Evolutionary conservation across 768 basidiomycete species (phyloP).

Genomic region (Suillus spraguei): DNA sequence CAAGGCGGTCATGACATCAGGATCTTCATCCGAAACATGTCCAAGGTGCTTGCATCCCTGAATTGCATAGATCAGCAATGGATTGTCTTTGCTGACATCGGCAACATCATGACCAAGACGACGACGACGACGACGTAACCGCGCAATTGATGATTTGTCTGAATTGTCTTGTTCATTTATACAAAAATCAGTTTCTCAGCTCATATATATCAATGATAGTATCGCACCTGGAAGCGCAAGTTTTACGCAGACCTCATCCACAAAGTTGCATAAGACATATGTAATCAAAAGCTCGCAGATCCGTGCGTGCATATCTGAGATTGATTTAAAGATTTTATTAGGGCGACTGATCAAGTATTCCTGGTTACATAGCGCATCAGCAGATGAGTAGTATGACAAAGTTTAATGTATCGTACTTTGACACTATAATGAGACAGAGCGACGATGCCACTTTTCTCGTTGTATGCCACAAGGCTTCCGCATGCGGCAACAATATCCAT

Average conservation of each 20-base stretch:
- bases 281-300: background rate
- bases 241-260: background rate
- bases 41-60: background rate
- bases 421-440: slow-evolving; percentile 14
- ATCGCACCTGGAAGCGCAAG: background rate
- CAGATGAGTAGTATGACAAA: too few species aligned
- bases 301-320: background rate
- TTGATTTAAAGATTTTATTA: background rate
- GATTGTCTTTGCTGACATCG: background rate
- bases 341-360: background rate
- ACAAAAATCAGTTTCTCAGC: background rate
- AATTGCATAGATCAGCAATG: background rate
- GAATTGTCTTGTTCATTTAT: background rate
- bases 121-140: too few species aligned
- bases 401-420: background rate
- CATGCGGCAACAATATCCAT: slow-evolving; percentile 3
- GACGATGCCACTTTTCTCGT: background rate
- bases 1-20: background rate
- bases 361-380: too few species aligned
- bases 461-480: slow-evolving; percentile 7
- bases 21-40: background rate
- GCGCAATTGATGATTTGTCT: too few species aligned
- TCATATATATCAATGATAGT: background rate
- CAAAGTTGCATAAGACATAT: background rate
- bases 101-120: background rate